Percentiles rank a stretch among this genome's conserved stretches.
Evolutionary conservation across 495 filamentous ascomycete species (phyloP).

Genomic region (Penicillium macrosclerotiorum): DNA sequence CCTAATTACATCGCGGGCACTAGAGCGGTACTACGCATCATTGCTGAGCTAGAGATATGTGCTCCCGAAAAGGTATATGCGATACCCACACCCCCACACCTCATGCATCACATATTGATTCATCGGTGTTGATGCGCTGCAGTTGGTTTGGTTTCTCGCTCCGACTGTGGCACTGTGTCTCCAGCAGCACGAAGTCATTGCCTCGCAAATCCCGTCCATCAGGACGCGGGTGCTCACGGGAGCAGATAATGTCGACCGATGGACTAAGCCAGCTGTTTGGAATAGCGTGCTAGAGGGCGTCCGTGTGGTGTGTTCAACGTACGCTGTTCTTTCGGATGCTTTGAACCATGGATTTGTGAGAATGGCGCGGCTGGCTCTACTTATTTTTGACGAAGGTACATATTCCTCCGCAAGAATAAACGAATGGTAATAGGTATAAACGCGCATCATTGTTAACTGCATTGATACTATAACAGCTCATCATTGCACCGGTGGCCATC

Average conservation of each 20-base stretch:
- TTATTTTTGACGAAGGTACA: conserved; percentile 90
- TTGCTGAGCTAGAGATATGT: conserved; percentile 65
- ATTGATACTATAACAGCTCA: conserved; percentile 17
- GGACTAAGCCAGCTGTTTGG: conserved; percentile 73
- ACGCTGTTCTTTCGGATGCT: conserved; percentile 75
- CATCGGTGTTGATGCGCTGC: background rate
- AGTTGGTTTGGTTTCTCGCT: conserved; percentile 85
- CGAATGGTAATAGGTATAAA: no score
- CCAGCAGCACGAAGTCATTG: conserved; percentile 70
- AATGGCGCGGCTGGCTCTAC: conserved; percentile 61
- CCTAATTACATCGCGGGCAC: conserved; percentile 1
- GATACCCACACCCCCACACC: background rate
- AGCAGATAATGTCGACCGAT: conserved; percentile 66
- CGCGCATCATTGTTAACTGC: no score
- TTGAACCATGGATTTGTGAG: conserved; percentile 76
- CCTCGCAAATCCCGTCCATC: conserved; percentile 58
- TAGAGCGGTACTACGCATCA: conserved; percentile 78
- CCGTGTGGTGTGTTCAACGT: conserved; percentile 74
- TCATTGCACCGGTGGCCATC: conserved; percentile 45
- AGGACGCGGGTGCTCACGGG: conserved; percentile 66
- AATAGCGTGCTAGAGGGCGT: conserved; percentile 65
- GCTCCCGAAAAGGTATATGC: conserved; percentile 56
- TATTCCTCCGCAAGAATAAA: no score
- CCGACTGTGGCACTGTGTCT: conserved; percentile 72
- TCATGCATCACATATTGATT: background rate